phyloP scores from a whole-genome alignment of 257 asterid genomes.

The Datura wrightii region DNA sequence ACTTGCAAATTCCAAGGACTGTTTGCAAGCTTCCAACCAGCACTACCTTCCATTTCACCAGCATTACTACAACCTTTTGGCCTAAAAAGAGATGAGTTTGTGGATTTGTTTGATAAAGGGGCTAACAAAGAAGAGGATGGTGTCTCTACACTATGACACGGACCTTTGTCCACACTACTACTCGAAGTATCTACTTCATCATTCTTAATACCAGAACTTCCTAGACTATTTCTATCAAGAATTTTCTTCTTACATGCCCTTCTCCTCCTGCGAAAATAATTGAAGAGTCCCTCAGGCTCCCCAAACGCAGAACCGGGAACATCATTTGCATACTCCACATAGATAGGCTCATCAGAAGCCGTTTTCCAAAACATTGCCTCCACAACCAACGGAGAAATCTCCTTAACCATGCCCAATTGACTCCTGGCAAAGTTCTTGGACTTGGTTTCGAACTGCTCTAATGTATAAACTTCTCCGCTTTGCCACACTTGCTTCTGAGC shows the following conservation, averaged over 20 bases:
- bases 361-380: conserved; percentile 95
- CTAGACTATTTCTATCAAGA: conserved; percentile 61
- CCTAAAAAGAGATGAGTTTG: conserved; percentile 42
- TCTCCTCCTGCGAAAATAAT: conserved; percentile 61
- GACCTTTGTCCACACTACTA: conserved; percentile 48
- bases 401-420: conserved; percentile 73
- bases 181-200: conserved; percentile 48
- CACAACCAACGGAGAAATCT: conserved; percentile 70
- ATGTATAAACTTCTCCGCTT: conserved; percentile 90
- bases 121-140: conserved; percentile 46
- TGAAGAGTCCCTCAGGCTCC: conserved; percentile 76
- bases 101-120: conserved; percentile 36
- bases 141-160: conserved; percentile 46
- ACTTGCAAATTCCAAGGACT: conserved; percentile 99
- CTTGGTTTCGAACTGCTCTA: conserved; percentile 92
- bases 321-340: conserved; percentile 94
- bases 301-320: conserved; percentile 97
- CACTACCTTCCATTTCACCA: conserved; percentile 73
- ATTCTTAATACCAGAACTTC: conserved; percentile 46
- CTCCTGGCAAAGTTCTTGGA: conserved; percentile 76
- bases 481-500: conserved; percentile 93
- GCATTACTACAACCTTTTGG: conserved; percentile 46
- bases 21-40: conserved; percentile 97
- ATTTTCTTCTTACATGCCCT: conserved; percentile 73
- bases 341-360: conserved; percentile 82